Evolutionary conservation across 1,284 basidiomycete genomes (phyloP).

Genomic region (Peniophora sp.): DNA sequence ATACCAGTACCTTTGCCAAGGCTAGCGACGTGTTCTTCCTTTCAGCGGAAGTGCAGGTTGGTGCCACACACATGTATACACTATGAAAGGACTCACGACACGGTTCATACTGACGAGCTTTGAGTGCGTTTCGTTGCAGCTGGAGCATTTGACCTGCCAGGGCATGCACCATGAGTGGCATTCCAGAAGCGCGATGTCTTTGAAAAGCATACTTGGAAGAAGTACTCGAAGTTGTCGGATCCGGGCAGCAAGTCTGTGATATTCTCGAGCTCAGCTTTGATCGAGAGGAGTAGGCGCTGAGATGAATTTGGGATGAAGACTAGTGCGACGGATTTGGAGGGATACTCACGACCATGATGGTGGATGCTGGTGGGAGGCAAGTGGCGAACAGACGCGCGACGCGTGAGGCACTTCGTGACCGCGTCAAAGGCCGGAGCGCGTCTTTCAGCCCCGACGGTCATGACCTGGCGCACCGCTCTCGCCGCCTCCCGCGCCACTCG

Average conservation of each 20-base stretch:
- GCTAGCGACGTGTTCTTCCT: conserved; percentile 62
- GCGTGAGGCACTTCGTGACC: background rate
- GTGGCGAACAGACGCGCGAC: background rate
- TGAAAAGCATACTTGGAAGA: conserved; percentile 50
- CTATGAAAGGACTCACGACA: conserved; percentile 29
- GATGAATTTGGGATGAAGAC: background rate
- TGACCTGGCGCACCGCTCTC: conserved; percentile 1
- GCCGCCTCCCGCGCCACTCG: background rate
- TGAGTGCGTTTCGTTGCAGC: conserved; percentile 66
- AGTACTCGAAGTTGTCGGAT: conserved; percentile 63
- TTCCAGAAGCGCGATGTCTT: background rate
- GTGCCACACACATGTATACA: background rate
- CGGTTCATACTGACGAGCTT: conserved; percentile 66
- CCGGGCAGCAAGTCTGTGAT: conserved; percentile 61
- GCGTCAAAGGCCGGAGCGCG: background rate
- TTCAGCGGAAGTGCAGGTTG: background rate
- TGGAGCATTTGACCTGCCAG: conserved; percentile 72
- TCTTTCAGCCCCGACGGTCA: background rate
- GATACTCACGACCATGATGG: conserved; percentile 24
- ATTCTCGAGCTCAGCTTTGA: conserved; percentile 73
- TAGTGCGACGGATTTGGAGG: background rate
- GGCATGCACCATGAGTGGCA: background rate
- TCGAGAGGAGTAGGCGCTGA: conserved; percentile 54
- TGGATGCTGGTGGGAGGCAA: conserved; percentile 6
- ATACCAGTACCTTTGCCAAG: conserved; percentile 43